Base-by-base conservation (phyloP, 139 green algal genomes). In the Chlorella vulgaris region DNA sequence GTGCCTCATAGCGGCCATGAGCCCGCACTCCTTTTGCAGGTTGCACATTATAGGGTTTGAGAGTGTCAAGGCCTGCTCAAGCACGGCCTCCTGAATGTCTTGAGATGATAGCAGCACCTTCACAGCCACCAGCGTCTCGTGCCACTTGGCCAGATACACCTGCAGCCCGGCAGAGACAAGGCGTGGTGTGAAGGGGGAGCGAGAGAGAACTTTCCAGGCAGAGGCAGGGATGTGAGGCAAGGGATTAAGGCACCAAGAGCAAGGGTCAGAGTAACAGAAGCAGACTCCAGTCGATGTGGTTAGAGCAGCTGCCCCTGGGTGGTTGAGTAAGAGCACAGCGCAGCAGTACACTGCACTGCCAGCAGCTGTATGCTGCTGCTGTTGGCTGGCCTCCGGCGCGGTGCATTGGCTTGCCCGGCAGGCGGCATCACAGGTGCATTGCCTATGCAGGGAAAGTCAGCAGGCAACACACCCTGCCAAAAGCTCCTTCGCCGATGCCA, bases 111-210 rank as follows among this genome's bases (percentile, higher is more conserved):
- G 77, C 24, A 91, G 73, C 51, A 91, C 58, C 74, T 94, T 94
- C 40, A 93, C 85, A 10, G 90, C 90, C 35, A 94, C 90, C 38
- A 81, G 84, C 18, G 89, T 92, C 40, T 89, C 87, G 6, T 84
- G 82, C 87, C 89, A 91, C 76, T 90, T 90, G 60, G 88, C 90
- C 63, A 90, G 69, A 76, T 88, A 93, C 1, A 93, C 90, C 68
- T 36, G 69, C 43, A 31, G 36, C 2, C 10, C 3, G 65, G 36
- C 6, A 2, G 65, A 13, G 35, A 33, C 36, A 36, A 24, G 4
- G 39, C 22, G 36, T 7, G 21, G 33, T 33, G 63, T 24, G 33
- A 22, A 31, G 63, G 63, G 63, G 60, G 21, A 15, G 8, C n/a
- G n/a, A n/a, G n/a, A n/a, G n/a, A n/a, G n/a, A n/a, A n/a, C n/a